Evolutionary conservation across 164 flowering plant species (phyloP).

Genomic region (Kalanchoe fedtschenkoi): DNA sequence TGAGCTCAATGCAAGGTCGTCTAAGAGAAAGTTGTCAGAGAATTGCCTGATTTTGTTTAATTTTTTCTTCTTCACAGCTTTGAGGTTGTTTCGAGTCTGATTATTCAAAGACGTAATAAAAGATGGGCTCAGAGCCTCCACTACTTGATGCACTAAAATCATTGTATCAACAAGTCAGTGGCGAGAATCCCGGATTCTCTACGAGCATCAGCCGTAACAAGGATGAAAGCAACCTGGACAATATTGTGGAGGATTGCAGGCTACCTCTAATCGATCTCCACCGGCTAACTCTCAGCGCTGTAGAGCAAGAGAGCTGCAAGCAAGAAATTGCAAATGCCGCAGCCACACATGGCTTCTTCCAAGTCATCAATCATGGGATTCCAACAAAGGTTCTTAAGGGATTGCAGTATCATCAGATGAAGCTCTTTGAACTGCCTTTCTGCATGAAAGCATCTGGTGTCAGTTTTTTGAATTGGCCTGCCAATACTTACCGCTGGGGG

Average conservation of each 20-base stretch:
- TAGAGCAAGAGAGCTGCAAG: conserved; percentile 34
- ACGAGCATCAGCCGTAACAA: not conserved
- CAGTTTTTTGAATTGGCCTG: conserved; percentile 25
- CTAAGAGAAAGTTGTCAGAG: no score
- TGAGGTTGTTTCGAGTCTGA: no score
- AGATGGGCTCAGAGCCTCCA: conserved; percentile 53
- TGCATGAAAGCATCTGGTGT: conserved; percentile 20
- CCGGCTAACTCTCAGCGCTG: conserved; percentile 14
- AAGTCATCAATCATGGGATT: conserved; percentile 65
- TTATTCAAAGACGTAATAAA: no score
- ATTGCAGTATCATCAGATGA: conserved; percentile 38
- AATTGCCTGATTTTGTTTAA: no score
- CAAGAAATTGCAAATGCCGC: conserved; percentile 48
- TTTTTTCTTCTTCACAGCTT: no score
- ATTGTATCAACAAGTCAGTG: conserved; percentile 12
- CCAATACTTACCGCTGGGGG: conserved; percentile 65
- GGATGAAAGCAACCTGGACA: not conserved
- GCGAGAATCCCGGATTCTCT: not conserved
- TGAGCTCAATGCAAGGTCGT: no score
- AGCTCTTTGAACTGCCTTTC: conserved; percentile 45
- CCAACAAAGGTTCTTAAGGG: conserved; percentile 31
- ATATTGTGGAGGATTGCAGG: conserved; percentile 19
- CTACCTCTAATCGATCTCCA: conserved; percentile 58
- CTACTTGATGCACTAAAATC: conserved; percentile 27
- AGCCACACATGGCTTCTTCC: conserved; percentile 69